Evolutionary conservation across 2,329 filamentous ascomycete genomes (phyloP).

Genomic region (Penicillium sp.): DNA sequence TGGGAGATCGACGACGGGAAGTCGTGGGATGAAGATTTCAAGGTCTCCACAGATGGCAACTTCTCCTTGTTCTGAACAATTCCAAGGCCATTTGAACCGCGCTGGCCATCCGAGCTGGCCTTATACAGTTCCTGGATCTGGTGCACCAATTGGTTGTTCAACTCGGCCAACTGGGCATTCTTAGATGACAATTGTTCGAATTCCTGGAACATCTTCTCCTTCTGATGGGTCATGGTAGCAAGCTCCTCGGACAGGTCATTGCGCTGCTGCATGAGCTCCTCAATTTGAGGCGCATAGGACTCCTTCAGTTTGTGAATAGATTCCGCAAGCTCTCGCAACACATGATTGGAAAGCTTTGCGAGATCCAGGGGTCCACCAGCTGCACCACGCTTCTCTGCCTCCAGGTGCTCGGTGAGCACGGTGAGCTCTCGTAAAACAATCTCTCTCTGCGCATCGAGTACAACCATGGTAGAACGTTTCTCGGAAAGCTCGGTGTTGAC

Average conservation of each 20-base stretch:
- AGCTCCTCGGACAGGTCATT: constrained; percentile 84
- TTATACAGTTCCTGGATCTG: constrained; percentile 94
- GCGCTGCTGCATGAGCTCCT: constrained; percentile 84
- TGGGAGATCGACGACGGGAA: constrained; percentile 60
- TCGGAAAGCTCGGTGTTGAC: constrained; percentile 85
- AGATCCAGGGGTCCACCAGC: constrained; percentile 77
- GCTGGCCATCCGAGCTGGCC: constrained; percentile 52
- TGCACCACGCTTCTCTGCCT: constrained; percentile 78
- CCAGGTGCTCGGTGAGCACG: constrained; percentile 82
- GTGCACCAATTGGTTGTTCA: constrained; percentile 93
- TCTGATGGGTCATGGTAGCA: constrained; percentile 74
- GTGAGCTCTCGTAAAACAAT: constrained; percentile 92
- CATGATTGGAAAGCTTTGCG: constrained; percentile 63
- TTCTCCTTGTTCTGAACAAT: constrained; percentile 58
- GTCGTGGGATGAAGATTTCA: constrained; percentile 46
- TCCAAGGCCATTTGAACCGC: constrained; percentile 55
- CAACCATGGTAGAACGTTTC: constrained; percentile 93
- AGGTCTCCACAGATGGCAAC: constrained; percentile 44
- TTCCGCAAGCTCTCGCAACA: constrained; percentile 61
- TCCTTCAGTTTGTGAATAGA: constrained; percentile 72
- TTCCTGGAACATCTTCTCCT: constrained; percentile 89
- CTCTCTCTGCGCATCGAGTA: constrained; percentile 89
- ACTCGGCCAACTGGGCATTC: constrained; percentile 88
- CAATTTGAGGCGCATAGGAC: constrained; percentile 70
- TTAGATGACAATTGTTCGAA: constrained; percentile 93